These are phyloP conservation scores for Colletotrichum plurivorum DNA, from an alignment of 2,329 filamentous ascomycete genomes.

Conservation along the genomic window DNA sequence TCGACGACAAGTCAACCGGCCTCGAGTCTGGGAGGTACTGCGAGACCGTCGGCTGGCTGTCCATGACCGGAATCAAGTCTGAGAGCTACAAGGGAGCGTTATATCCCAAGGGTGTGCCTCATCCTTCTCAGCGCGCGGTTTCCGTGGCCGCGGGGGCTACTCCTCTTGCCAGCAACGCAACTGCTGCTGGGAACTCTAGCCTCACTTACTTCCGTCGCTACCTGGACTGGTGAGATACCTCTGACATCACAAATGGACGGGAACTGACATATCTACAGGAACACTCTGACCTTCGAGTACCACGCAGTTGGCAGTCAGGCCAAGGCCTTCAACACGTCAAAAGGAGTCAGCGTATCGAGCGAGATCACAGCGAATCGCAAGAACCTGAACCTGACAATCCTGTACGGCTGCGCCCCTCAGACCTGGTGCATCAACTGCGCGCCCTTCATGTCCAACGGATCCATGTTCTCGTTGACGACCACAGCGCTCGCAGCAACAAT, in stretches of 20 bases:
- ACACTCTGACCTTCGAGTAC: slow-evolving; percentile 66
- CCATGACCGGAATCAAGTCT: slow-evolving; percentile 71
- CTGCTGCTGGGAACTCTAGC: slow-evolving; percentile 48
- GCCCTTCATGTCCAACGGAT: slow-evolving; percentile 57
- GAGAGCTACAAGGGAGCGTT: slow-evolving; percentile 53
- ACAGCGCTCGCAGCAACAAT: slow-evolving; percentile 51
- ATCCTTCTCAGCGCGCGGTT: slow-evolving; percentile 56
- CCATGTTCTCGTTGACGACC: slow-evolving; percentile 15
- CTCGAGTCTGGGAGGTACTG: slow-evolving; percentile 77
- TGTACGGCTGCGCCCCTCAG: slow-evolving; percentile 73
- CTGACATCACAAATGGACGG: slow-evolving; percentile 42
- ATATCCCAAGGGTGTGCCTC: slow-evolving; percentile 54
- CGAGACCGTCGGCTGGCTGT: slow-evolving; percentile 77
- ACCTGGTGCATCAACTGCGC: slow-evolving; percentile 72
- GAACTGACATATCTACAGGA: neutral
- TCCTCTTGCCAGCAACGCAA: neutral
- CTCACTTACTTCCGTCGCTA: slow-evolving; percentile 71
- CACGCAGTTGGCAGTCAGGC: slow-evolving; percentile 67
- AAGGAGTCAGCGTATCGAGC: slow-evolving; percentile 60
- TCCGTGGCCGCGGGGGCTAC: neutral
- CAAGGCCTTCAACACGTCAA: slow-evolving; percentile 43
- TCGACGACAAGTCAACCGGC: slow-evolving; percentile 72
- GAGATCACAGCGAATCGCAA: slow-evolving; percentile 66
- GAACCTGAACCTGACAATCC: slow-evolving; percentile 66
- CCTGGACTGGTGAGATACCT: slow-evolving; percentile 76